Conservation (phyloP, 768 basidiomycete genomes). For the Cyathus striatus region DNA sequence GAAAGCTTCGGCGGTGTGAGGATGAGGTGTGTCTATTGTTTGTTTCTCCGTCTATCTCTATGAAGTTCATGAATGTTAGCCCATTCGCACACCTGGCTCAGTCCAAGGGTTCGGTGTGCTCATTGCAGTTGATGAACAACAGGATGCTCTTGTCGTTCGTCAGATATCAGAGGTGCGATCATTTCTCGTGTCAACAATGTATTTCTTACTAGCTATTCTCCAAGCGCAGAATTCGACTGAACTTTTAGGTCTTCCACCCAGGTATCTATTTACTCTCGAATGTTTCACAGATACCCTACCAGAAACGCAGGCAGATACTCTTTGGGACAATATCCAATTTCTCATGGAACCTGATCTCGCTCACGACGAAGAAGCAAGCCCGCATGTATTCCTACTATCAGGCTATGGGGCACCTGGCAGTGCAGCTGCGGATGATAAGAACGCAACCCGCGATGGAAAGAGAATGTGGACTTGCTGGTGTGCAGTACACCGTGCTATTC, state of each 20-base stretch:
- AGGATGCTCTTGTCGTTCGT: slow-evolving; percentile 54
- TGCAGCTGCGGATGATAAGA: slow-evolving; percentile 6
- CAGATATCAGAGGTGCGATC: slow-evolving; percentile 72
- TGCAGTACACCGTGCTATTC: slow-evolving; percentile 55
- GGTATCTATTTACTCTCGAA: slow-evolving; percentile 62
- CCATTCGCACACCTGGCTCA: slow-evolving; percentile 77
- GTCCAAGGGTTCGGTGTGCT: slow-evolving; percentile 83
- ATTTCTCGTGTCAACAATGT: neutral
- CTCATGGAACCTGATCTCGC: slow-evolving; percentile 44
- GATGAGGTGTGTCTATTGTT: slow-evolving; percentile 58
- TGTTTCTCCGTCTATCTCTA: slow-evolving; percentile 1
- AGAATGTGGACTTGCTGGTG: slow-evolving; percentile 67
- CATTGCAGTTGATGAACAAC: slow-evolving; percentile 59
- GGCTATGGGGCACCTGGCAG: slow-evolving; percentile 70
- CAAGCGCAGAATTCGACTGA: slow-evolving; percentile 59
- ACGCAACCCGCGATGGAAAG: slow-evolving; percentile 16
- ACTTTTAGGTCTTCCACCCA: slow-evolving; percentile 68
- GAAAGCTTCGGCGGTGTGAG: slow-evolving; percentile 60
- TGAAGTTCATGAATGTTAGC: slow-evolving; percentile 30
- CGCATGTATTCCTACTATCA: slow-evolving; percentile 64
- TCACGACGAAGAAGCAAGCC: slow-evolving; percentile 33
- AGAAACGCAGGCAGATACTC: slow-evolving; percentile 54
- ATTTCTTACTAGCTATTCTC: neutral
- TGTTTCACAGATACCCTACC: slow-evolving; percentile 72
- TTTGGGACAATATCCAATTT: slow-evolving; percentile 74